These are phyloP conservation scores for Mollisiaceae sp. DNA, from an alignment of 2,329 filamentous ascomycete species.

Conservation along the genomic window DNA sequence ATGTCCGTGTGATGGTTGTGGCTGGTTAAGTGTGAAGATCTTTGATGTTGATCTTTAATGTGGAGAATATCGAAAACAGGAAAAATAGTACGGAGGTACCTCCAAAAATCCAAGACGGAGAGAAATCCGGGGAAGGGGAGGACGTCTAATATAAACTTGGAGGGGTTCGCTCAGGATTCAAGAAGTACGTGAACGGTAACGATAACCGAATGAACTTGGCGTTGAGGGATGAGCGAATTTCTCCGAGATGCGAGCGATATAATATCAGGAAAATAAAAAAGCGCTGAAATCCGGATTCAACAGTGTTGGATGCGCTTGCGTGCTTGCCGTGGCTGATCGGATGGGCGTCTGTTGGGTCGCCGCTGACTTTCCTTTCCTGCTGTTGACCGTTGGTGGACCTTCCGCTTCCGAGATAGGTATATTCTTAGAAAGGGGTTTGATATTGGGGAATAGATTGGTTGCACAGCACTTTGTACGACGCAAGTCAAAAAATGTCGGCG, in stretches of 20 bases:
- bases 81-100: neutral
- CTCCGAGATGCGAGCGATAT: neutral
- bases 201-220: neutral
- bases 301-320: neutral
- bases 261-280: neutral
- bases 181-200: neutral
- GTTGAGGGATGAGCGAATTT: neutral
- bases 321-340: neutral
- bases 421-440: neutral
- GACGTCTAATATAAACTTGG: neutral
- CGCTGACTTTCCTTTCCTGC: neutral
- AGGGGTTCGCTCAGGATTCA: neutral
- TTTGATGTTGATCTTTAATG: neutral
- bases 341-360: neutral
- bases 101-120: neutral
- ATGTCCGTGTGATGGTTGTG: neutral
- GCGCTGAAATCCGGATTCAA: neutral
- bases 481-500: neutral
- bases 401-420: neutral
- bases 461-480: neutral
- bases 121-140: neutral
- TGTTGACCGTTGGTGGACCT: neutral
- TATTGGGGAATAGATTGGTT: neutral
- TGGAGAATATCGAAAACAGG: neutral
- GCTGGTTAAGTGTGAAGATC: neutral